Base-by-base conservation (phyloP, 106 monocot genomes). In the Acorus gramineus region DNA sequence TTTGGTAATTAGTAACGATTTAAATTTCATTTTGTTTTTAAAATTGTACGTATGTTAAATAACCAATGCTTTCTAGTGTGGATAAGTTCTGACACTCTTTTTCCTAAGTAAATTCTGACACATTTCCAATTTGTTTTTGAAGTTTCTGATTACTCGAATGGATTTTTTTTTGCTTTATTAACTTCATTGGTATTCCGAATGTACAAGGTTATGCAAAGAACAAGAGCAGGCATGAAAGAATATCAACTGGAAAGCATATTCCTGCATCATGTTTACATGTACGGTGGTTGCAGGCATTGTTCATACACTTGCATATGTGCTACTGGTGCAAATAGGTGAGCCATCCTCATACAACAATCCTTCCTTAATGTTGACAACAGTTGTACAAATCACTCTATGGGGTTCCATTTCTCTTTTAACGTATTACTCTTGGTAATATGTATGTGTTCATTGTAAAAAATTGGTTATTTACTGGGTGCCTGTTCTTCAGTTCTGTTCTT, bases 231-330 rank as follows among this genome's bases (percentile, higher is more conserved):
- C 44, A 87, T 96, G 87, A 91, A 91, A 66, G 96, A 96, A 66
- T 96, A 96, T 80, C 96, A 96, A 52, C 59, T 96, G 73, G 96
- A 96, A 74, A 96, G 96, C 76, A 83, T 79, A 54, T 96, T 96
- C 66, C 87, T 96, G 64, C 96, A 96, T 72, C 96, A 96, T 75
- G 67, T 76, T 66, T 96, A 96, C 71, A 96, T 88, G 91, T 79
- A 96, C 83, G 96, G 96, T 66, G 91, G 91, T 61, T 96, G 96
- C 67, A 78, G 96, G 68, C 87, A 91, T 77, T 82, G 87, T 70
- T 91, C 96, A 11, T 96, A 96, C 62, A 96, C 96, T 45, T 96
- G 96, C 66, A 91, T 96, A 74, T 91, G 96, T 79, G 96, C 96
- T 55, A 91, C 96, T 61, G 96, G 96, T 56, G 82, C 87, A 72